A percentile compares a stretch with the other conserved stretches of the same genome.
Evolutionary conservation across 129 eudicot species (phyloP).

Genomic region (Kitagawia praeruptora): DNA sequence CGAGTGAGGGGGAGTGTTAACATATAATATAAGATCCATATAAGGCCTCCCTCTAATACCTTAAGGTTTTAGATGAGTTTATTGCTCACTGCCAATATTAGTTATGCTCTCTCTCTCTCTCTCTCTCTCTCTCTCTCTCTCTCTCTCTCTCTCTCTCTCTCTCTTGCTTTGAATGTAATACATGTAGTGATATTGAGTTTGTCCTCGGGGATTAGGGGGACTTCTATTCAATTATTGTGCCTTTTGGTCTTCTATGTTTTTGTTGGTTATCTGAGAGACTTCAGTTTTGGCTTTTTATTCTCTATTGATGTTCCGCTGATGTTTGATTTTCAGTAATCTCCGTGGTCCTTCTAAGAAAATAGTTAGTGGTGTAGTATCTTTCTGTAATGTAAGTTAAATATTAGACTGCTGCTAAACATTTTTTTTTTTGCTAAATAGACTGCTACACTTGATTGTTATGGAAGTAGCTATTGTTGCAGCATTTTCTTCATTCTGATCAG

Average conservation of each 20-base stretch:
- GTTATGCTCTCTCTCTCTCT: background rate
- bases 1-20: too few species aligned
- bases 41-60: too few species aligned
- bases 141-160: background rate
- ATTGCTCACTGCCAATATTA: background rate
- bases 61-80: too few species aligned
- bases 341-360: background rate
- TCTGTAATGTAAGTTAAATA: background rate
- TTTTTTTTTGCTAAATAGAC: too few species aligned
- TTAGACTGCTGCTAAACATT: too few species aligned
- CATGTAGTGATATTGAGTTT: slow-evolving; percentile 46
- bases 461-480: background rate
- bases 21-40: too few species aligned
- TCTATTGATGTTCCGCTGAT: background rate
- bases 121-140: background rate
- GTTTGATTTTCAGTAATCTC: background rate
- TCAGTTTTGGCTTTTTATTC: too few species aligned
- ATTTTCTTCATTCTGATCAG: background rate
- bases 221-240: background rate
- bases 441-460: background rate
- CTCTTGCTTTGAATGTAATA: background rate
- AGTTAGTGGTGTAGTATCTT: background rate
- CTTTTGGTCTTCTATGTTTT: too few species aligned
- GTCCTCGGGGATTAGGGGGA: slow-evolving; percentile 17
- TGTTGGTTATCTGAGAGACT: too few species aligned